Evolutionary conservation across 139 green algal species (phyloP), one percentile per base, ranked within the genome.

Genomic region (Edaphochlamys debaryana): DNA sequence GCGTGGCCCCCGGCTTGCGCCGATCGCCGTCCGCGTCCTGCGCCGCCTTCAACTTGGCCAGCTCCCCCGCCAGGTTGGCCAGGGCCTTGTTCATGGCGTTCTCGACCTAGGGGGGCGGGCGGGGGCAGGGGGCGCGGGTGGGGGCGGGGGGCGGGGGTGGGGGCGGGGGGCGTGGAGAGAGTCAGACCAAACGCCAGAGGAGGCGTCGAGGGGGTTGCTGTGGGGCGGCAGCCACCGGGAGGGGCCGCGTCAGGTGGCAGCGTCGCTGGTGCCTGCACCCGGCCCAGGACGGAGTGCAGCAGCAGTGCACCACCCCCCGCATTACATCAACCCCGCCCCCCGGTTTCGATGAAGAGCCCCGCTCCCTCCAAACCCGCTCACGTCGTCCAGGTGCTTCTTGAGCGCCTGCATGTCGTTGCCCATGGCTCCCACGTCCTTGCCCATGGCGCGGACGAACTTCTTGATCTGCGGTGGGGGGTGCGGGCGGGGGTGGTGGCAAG

Each of bases 351-450:
- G n/a, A n/a, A n/a, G n/a, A n/a, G n/a, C n/a, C n/a, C n/a, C n/a
- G n/a, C n/a, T n/a, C n/a, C n/a, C n/a, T n/a, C n/a, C n/a, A n/a
- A n/a, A n/a, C 9, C 58, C 20, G 42, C 66, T 84, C 38, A 84
- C 78, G 4, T 84, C 66, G 37, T 84, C 78, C 36, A 84, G 66
- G 36, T 84, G 64, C 48, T 84, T 84, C 78, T 84, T 84, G 45
- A 84, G 78, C 58, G 78, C 45, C 66, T 77, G 66, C 48, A 84
- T 67, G 78, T 84, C 78, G 64, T 84, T 84, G 66, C 78, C 78
- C 78, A 84, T 84, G 52, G 66, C 66, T 34, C 78, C 78, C 48
- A 84, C 78, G 50, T 84, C 78, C 50, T 84, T 84, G 78, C 78
- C 78, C 78, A 84, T 84, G 8, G 78, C 78, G 11, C 78, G 45